Conservation (phyloP, 225 moss, liverwort and hornwort species). For the Marchantia polymorpha region DNA sequence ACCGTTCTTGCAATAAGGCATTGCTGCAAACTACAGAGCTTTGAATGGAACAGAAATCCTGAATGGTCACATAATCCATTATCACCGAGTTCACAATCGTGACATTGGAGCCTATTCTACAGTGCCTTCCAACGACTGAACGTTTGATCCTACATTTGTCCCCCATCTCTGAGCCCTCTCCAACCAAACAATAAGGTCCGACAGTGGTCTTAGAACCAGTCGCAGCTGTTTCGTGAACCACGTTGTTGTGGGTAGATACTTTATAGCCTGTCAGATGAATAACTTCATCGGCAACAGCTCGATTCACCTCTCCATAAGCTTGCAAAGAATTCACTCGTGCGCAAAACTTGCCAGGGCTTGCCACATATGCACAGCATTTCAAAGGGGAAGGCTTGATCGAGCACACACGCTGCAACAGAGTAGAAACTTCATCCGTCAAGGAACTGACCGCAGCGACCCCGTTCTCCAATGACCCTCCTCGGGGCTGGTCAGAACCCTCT, state of each 20-base stretch:
- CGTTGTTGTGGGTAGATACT: constrained; percentile 73
- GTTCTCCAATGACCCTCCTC: constrained; percentile 21
- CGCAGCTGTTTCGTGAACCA: constrained; percentile 64
- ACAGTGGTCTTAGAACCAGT: constrained; percentile 80
- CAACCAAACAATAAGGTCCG: constrained; percentile 85
- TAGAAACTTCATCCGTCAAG: constrained; percentile 26
- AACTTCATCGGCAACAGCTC: constrained; percentile 75
- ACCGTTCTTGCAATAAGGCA: constrained; percentile 73
- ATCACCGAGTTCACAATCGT: constrained; percentile 94
- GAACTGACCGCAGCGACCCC: constrained; percentile 43
- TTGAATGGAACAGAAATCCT: constrained; percentile 86
- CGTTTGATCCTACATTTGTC: constrained; percentile 96
- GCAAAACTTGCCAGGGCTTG: constrained; percentile 79
- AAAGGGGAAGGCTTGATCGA: constrained; percentile 42
- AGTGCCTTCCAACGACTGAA: constrained; percentile 95
- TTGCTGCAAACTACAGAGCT: constrained; percentile 87
- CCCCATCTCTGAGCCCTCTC: constrained; percentile 82
- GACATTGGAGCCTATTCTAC: constrained; percentile 93
- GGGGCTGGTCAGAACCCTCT: constrained; percentile 24
- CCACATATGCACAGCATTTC: constrained; percentile 81
- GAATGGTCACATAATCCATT: constrained; percentile 91
- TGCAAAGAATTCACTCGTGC: constrained; percentile 86
- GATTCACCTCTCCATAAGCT: constrained; percentile 85
- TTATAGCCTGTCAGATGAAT: constrained; percentile 70
- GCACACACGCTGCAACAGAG: constrained; percentile 33